A percentile compares a stretch with the other conserved stretches of the same genome.
Evolutionary conservation across 345 rosid species (phyloP).

Genomic region (Syzygium aromaticum): DNA sequence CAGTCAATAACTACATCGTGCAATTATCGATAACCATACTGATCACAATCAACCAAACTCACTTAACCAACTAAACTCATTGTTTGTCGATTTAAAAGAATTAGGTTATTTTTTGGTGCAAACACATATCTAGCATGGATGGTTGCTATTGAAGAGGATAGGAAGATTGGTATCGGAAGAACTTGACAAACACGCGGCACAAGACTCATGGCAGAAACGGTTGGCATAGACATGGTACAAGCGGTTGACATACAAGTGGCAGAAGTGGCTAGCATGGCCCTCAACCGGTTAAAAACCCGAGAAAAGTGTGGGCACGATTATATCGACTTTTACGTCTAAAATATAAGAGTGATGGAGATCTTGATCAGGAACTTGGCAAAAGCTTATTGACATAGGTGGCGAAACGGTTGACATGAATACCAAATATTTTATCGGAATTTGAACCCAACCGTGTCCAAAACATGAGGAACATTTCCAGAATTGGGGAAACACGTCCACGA

Average conservation of each 20-base stretch:
- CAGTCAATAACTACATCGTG: background rate
- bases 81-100: background rate
- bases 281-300: background rate
- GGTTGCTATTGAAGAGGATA: background rate
- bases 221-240: background rate
- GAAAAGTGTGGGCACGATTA: background rate
- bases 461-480: background rate
- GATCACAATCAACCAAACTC: background rate
- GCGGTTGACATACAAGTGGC: background rate
- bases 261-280: background rate
- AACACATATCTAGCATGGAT: background rate
- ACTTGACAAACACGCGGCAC: background rate
- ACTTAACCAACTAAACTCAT: fast-evolving
- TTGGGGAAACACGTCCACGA: background rate
- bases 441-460: background rate
- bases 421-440: background rate
- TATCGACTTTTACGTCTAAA: background rate
- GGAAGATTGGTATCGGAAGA: too few relatives aligned
- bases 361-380: background rate
- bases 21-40: background rate
- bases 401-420: background rate
- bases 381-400: background rate
- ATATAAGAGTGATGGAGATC: background rate
- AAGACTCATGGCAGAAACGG: background rate
- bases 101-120: background rate